A percentile compares a stretch with the other conserved stretches of the same genome.
phyloP scores from a whole-genome alignment of 257 asterid genomes.

The Nyctanthes arbortristis region DNA sequence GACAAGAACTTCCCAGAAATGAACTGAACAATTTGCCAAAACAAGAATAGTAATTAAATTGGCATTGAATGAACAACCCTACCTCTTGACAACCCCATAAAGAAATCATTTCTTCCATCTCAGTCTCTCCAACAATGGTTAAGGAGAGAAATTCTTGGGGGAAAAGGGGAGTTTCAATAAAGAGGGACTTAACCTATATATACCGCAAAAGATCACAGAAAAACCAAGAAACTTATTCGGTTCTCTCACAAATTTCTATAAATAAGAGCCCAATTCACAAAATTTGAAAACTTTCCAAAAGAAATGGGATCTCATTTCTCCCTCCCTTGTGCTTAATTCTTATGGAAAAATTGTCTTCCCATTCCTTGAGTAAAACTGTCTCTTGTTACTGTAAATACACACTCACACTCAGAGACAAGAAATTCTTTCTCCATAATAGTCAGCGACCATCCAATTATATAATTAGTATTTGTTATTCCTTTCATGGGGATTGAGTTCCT shows the following conservation, averaged over 20 bases:
- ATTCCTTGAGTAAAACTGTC: not conserved
- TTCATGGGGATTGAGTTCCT: not conserved
- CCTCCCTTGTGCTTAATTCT: not conserved
- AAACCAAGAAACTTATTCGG: too few relatives aligned
- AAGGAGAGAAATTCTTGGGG: slow-evolving; percentile 22
- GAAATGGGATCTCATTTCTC: slow-evolving; percentile 17
- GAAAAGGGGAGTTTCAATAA: slow-evolving; percentile 34
- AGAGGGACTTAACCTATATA: slow-evolving; percentile 39
- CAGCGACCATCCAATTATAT: not conserved
- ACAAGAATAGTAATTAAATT: too few relatives aligned
- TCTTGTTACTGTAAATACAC: not conserved
- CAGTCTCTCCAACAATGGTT: not conserved
- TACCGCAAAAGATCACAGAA: slow-evolving; percentile 32
- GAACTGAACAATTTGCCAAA: not conserved
- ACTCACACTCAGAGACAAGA: not conserved
- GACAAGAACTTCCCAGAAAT: not conserved
- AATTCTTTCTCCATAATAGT: not conserved
- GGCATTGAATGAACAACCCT: too few relatives aligned
- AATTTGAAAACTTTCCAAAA: slow-evolving; percentile 35
- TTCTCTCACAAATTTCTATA: too few relatives aligned
- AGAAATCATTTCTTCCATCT: slow-evolving; percentile 61
- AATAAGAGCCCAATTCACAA: slow-evolving; percentile 34
- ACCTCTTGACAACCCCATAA: slow-evolving; percentile 72
- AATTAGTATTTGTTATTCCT: not conserved
- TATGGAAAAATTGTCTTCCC: not conserved